Evolutionary conservation across 139 green algal species (phyloP).

Genomic region (Zygnema cylindricum): DNA sequence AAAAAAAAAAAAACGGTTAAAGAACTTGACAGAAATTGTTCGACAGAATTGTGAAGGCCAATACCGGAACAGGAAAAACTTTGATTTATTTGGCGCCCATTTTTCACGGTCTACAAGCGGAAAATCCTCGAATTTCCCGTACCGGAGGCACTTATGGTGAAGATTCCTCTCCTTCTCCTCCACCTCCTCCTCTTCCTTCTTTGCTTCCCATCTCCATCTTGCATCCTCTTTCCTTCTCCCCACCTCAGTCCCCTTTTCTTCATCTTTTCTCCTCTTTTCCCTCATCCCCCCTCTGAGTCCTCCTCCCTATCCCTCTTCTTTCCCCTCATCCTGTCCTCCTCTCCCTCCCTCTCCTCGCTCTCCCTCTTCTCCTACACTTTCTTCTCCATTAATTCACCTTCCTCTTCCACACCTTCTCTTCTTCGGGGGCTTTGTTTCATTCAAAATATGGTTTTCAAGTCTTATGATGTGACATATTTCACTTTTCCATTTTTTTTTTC

Average conservation of each 20-base stretch:
- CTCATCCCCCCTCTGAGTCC: not conserved
- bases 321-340: not conserved
- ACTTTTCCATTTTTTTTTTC: too few relatives aligned
- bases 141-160: slow-evolving; percentile 59
- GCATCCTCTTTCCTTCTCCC: not conserved
- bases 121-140: not conserved
- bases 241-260: not conserved
- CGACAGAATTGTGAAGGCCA: slow-evolving; percentile 53
- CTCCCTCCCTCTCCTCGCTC: not conserved
- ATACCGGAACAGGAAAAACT: slow-evolving; percentile 87
- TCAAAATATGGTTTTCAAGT: too few relatives aligned
- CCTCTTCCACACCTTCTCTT: slow-evolving; percentile 12
- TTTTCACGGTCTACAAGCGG: slow-evolving; percentile 76
- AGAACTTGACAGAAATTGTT: not conserved
- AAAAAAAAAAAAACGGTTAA: not conserved
- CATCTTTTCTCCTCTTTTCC: not conserved
- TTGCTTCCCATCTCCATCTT: not conserved
- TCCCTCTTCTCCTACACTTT: not conserved
- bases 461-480: too few relatives aligned
- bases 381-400: not conserved
- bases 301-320: not conserved
- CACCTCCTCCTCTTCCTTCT: not conserved
- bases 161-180: not conserved
- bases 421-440: slow-evolving; percentile 21
- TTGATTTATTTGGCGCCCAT: slow-evolving; percentile 90